Percentiles rank a stretch among this genome's conserved stretches.
Conservation (phyloP, 768 basidiomycete genomes). For the Harrya chromipes region DNA sequence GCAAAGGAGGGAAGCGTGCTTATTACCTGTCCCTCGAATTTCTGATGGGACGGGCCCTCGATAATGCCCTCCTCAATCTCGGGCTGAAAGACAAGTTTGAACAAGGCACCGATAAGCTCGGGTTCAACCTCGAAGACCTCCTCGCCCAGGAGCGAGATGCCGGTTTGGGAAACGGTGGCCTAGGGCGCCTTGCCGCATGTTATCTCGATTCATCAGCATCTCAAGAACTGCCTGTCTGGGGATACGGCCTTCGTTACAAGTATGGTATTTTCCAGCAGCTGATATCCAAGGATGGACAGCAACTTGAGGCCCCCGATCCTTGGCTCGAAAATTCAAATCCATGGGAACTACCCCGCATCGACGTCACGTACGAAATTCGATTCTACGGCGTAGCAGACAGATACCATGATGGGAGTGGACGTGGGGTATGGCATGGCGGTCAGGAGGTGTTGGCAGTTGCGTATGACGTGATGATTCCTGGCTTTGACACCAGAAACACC, state of each 20-base stretch:
- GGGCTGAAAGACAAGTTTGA: slow-evolving; percentile 75
- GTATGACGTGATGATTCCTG: slow-evolving; percentile 93
- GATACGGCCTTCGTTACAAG: slow-evolving; percentile 89
- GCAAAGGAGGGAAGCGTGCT: slow-evolving; percentile 83
- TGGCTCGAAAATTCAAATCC: slow-evolving; percentile 89
- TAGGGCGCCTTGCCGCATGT: slow-evolving; percentile 95
- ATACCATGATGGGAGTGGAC: slow-evolving; percentile 52
- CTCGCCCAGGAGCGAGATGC: slow-evolving; percentile 91
- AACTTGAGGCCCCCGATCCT: slow-evolving; percentile 89
- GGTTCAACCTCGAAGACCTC: slow-evolving; percentile 87
- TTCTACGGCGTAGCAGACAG: slow-evolving; percentile 87
- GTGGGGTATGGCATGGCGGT: slow-evolving; percentile 79
- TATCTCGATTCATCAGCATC: slow-evolving; percentile 93
- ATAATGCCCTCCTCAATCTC: slow-evolving; percentile 85
- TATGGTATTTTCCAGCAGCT: slow-evolving; percentile 96
- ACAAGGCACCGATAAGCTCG: slow-evolving; percentile 68
- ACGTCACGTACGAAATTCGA: slow-evolving; percentile 80
- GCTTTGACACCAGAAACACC: slow-evolving; percentile 74
- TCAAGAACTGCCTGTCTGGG: slow-evolving; percentile 91
- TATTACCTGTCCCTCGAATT: slow-evolving; percentile 98
- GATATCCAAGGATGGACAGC: slow-evolving; percentile 79
- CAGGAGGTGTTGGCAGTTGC: slow-evolving; percentile 93
- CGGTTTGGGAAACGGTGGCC: slow-evolving; percentile 91
- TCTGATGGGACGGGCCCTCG: slow-evolving; percentile 78
- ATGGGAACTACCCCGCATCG: slow-evolving; percentile 84